These are phyloP conservation scores for Cynara cardunculus DNA, from an alignment of 129 eudicot genomes.

Conservation along the genomic window DNA sequence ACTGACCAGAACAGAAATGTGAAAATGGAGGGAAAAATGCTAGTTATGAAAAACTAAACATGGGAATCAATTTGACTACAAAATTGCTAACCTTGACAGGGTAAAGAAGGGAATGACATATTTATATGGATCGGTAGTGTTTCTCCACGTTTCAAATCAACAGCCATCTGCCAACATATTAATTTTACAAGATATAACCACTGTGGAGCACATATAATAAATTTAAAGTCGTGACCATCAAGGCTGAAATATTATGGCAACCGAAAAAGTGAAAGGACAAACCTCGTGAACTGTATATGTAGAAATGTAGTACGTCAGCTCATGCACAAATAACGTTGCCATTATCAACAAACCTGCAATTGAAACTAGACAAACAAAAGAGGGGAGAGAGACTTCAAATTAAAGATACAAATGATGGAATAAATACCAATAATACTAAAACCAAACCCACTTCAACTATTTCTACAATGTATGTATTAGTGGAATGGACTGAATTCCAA, in stretches of 20 bases:
- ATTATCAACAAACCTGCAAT: slow-evolving; percentile 83
- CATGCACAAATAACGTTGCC: slow-evolving; percentile 88
- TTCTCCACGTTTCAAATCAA: slow-evolving; percentile 96
- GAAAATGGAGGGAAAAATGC: neutral
- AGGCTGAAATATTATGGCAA: neutral
- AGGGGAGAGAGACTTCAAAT: slow-evolving; percentile 3
- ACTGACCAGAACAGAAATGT: slow-evolving; percentile 46
- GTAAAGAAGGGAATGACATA: slow-evolving; percentile 94
- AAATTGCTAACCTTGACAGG: slow-evolving; percentile 77
- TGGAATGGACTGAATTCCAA: neutral
- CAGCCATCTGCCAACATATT: slow-evolving; percentile 70
- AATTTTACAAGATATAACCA: slow-evolving; percentile 5
- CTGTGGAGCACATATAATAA: neutral
- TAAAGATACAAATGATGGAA: slow-evolving; percentile 10
- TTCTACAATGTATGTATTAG: neutral
- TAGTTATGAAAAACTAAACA: neutral
- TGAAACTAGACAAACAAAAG: slow-evolving; percentile 47
- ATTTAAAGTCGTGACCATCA: neutral
- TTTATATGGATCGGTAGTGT: slow-evolving; percentile 96
- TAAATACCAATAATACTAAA: neutral
- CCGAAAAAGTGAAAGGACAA: neutral
- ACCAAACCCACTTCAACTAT: neutral
- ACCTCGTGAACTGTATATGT: slow-evolving; percentile 94
- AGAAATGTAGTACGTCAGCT: slow-evolving; percentile 76
- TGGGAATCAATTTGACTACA: slow-evolving; percentile 7